Evolutionary conservation across 148 eudicot species (phyloP).

Genomic region (Fagopyrum esculentum): DNA sequence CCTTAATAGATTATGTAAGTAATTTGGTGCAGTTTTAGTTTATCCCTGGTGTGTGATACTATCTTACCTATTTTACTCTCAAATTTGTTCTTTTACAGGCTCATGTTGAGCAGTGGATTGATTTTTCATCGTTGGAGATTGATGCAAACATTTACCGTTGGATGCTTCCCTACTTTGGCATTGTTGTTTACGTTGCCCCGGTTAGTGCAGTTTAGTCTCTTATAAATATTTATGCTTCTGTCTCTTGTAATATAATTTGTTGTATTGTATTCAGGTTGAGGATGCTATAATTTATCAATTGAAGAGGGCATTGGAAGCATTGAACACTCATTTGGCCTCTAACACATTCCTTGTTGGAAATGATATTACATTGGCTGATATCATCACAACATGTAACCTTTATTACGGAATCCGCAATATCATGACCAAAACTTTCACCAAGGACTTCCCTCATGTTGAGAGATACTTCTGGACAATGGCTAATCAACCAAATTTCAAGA

Average conservation of each 20-base stretch:
- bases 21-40: neutral
- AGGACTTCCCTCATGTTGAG: constrained; percentile 75
- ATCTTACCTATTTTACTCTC: neutral
- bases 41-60: neutral
- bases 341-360: constrained; percentile 70
- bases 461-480: constrained; percentile 75
- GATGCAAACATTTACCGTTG: constrained; percentile 35
- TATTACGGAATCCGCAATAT: constrained; percentile 28
- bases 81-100: constrained; percentile 23
- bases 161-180: constrained; percentile 42
- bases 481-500: constrained; percentile 67
- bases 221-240: neutral
- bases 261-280: constrained; percentile 35
- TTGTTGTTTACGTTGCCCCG: constrained; percentile 30
- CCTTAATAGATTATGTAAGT: constrained; percentile 45
- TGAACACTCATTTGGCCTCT: constrained; percentile 59
- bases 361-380: constrained; percentile 65
- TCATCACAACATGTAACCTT: constrained; percentile 52
- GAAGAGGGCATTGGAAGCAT: constrained; percentile 58
- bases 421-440: constrained; percentile 65
- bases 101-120: constrained; percentile 62
- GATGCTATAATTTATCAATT: constrained; percentile 51
- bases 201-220: constrained; percentile 24
- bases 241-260: constrained; percentile 16
- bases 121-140: constrained; percentile 52